These are phyloP conservation scores for Poa pratensis DNA, from an alignment of 176 grass and related monocot genomes.

Conservation along the genomic window DNA sequence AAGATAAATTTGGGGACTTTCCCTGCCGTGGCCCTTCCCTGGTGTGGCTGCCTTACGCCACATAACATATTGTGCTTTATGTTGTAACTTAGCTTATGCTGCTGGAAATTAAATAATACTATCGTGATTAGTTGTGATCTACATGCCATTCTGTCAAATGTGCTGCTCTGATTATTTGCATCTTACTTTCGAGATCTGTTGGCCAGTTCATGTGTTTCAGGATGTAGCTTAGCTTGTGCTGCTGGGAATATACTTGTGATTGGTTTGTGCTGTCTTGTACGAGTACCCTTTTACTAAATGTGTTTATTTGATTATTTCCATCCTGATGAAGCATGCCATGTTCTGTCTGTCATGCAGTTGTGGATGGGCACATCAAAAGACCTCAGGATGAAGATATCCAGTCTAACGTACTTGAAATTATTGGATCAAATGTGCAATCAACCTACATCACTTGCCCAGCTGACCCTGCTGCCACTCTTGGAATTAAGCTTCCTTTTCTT, in stretches of 20 bases:
- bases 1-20: too few species aligned
- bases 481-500: conserved; percentile 91
- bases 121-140: conserved; percentile 6
- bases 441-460: conserved; percentile 94
- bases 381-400: conserved; percentile 95
- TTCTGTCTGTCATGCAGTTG: conserved; percentile 58
- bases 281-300: neutral
- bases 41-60: too few species aligned
- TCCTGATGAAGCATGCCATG: neutral
- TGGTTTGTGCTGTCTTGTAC: neutral
- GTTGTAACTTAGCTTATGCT: neutral
- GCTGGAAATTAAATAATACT: conserved; percentile 1
- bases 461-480: conserved; percentile 81
- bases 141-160: neutral
- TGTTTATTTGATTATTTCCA: neutral
- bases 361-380: conserved; percentile 80
- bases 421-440: conserved; percentile 94
- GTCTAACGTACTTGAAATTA: conserved; percentile 89
- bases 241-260: neutral
- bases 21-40: too few species aligned
- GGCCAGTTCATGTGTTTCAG: neutral
- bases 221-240: neutral
- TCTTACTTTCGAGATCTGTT: neutral
- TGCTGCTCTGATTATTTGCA: neutral
- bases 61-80: too few species aligned